These are phyloP conservation scores for Paspalum vaginatum DNA, from an alignment of 176 grass and related monocot species.

Conservation along the genomic window DNA sequence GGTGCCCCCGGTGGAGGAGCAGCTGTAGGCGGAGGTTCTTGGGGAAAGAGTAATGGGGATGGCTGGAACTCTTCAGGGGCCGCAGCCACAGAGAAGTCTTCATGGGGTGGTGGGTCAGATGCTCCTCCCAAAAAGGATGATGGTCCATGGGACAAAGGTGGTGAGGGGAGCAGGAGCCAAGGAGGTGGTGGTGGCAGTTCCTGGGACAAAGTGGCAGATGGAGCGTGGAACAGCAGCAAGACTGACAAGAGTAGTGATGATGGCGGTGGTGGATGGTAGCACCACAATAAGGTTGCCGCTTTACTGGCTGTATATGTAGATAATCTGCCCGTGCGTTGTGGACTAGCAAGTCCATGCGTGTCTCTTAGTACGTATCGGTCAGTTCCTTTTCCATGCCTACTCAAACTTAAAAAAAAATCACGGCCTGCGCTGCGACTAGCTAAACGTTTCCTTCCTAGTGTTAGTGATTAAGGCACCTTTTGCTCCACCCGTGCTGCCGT, in stretches of 20 bases:
- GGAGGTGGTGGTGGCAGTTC: slow-evolving; percentile 27
- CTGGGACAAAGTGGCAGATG: slow-evolving; percentile 38
- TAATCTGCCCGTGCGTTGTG: not conserved
- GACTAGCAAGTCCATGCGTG: not conserved
- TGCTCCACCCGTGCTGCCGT: not conserved
- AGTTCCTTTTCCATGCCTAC: not conserved
- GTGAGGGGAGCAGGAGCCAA: slow-evolving; percentile 24
- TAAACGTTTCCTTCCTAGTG: not conserved
- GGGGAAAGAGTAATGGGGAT: slow-evolving; percentile 46
- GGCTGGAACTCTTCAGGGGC: slow-evolving; percentile 23
- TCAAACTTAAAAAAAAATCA: not conserved
- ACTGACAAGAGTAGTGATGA: slow-evolving; percentile 16
- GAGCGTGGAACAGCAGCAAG: slow-evolving; percentile 26
- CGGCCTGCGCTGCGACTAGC: not conserved
- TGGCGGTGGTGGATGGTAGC: slow-evolving; percentile 40
- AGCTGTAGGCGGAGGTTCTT: not conserved
- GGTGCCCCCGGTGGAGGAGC: too few species aligned
- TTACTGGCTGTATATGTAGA: slow-evolving; percentile 35
- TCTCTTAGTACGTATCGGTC: not conserved
- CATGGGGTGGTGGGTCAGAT: slow-evolving; percentile 27
- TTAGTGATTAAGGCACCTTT: not conserved
- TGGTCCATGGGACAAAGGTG: slow-evolving; percentile 27
- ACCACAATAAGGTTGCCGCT: slow-evolving; percentile 2
- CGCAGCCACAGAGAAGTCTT: slow-evolving; percentile 10
- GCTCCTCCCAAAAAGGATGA: slow-evolving; percentile 36